These are phyloP conservation scores for Sphaerulina musiva DNA, from an alignment of 2,329 filamentous ascomycete species.

Conservation along the genomic window DNA sequence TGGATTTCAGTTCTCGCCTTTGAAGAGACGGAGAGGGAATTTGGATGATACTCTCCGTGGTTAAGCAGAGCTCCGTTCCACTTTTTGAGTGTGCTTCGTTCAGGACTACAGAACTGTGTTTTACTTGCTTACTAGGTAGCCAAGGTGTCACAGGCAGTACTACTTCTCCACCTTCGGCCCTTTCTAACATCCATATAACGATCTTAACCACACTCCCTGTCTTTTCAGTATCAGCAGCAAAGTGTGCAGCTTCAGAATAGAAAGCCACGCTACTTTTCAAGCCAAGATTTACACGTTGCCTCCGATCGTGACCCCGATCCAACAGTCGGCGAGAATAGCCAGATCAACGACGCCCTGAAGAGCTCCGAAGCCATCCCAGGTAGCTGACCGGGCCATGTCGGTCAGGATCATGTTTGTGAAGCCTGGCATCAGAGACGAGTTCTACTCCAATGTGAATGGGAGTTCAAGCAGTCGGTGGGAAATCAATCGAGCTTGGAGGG, in stretches of 20 bases:
- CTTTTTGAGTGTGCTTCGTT: not conserved
- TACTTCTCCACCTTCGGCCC: no score
- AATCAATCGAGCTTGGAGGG: no score
- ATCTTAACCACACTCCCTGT: no score
- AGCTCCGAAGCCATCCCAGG: not conserved
- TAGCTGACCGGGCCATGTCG: not conserved
- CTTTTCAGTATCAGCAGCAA: no score
- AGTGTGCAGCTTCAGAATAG: no score
- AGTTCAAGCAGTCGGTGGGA: no score
- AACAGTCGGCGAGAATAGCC: not conserved
- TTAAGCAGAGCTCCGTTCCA: conserved; percentile 1
- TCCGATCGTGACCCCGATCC: not conserved
- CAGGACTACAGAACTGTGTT: conserved; percentile 10
- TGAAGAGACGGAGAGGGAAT: conserved; percentile 31
- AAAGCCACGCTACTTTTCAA: not conserved
- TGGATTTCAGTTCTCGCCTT: conserved; percentile 35
- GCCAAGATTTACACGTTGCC: not conserved
- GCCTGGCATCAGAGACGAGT: not conserved
- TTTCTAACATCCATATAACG: no score
- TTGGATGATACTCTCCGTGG: conserved; percentile 33
- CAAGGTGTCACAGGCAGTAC: not conserved
- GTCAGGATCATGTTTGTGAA: not conserved
- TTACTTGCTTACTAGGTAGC: not conserved
- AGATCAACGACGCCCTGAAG: not conserved
- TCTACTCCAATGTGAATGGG: no score